Conservation (phyloP, 202 grass and related monocot genomes). For the Setaria italica region DNA sequence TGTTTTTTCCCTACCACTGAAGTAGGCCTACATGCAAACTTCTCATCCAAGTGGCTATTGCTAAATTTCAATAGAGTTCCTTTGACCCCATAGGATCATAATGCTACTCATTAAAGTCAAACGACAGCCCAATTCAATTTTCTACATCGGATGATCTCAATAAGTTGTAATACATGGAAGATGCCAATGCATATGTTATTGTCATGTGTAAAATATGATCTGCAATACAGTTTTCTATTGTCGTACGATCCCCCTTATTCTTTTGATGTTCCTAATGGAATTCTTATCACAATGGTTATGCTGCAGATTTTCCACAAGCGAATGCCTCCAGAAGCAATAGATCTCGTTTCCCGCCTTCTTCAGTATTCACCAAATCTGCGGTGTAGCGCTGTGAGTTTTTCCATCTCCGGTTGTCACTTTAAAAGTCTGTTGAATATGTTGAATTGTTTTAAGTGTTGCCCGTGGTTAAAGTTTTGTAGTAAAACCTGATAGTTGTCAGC, state of each 20-base stretch:
- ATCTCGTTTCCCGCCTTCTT: slow-evolving; percentile 54
- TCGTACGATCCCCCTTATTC: neutral
- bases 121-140: neutral
- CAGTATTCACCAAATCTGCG: slow-evolving; percentile 54
- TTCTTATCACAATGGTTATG: slow-evolving; percentile 34
- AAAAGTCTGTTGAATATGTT: neutral
- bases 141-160: neutral
- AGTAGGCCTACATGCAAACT: neutral
- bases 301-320: slow-evolving; percentile 52
- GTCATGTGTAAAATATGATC: neutral
- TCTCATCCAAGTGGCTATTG: neutral
- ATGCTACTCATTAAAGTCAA: neutral
- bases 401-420: slow-evolving; percentile 5
- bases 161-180: neutral
- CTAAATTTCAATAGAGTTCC: neutral
- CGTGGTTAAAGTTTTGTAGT: neutral
- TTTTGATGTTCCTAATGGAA: neutral
- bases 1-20: neutral
- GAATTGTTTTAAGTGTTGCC: slow-evolving; percentile 7
- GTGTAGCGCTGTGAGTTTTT: slow-evolving; percentile 46
- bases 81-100: neutral
- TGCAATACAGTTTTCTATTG: neutral
- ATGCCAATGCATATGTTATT: neutral
- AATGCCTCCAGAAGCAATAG: slow-evolving; percentile 60
- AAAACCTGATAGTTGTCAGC: neutral